Conservation (phyloP, 495 filamentous ascomycete genomes). For the Platismatia glauca region DNA sequence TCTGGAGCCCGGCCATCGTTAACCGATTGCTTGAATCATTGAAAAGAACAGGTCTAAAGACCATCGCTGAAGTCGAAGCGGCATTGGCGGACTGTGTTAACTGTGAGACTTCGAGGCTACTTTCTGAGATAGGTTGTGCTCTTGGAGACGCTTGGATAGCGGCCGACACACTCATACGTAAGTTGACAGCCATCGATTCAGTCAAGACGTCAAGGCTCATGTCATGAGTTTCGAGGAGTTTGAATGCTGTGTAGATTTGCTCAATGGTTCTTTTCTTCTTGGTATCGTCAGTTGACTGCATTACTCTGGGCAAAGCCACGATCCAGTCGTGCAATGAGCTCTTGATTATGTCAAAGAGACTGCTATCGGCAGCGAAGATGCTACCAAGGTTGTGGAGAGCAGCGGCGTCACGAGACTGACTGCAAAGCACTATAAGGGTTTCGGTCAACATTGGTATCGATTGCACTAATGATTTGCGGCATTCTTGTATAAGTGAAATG, state of each 20-base stretch:
- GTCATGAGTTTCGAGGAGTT: constrained; percentile 55
- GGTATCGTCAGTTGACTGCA: constrained; percentile 76
- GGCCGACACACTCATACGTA: constrained; percentile 40
- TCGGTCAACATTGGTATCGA: constrained; percentile 67
- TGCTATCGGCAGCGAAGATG: constrained; percentile 54
- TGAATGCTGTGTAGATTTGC: constrained; percentile 63
- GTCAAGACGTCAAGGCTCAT: constrained; percentile 64
- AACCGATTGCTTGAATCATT: constrained; percentile 54
- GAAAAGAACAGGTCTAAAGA: constrained; percentile 56
- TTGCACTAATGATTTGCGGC: constrained; percentile 61
- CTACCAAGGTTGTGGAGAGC: constrained; percentile 36
- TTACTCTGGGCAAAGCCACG: constrained; percentile 65
- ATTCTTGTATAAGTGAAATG: constrained; percentile 63
- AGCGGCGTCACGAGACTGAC: constrained; percentile 38
- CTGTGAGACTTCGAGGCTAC: constrained; percentile 16
- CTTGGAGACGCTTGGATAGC: constrained; percentile 29
- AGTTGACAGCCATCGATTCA: constrained; percentile 49
- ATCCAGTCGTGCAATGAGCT: constrained; percentile 72
- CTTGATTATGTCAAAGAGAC: constrained; percentile 60
- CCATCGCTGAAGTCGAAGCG: constrained; percentile 22
- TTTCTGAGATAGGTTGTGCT: constrained; percentile 26
- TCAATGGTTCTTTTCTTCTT: constrained; percentile 61
- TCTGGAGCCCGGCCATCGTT: constrained; percentile 45
- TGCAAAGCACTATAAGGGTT: constrained; percentile 61
- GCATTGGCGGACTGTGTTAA: constrained; percentile 4